Conservation (phyloP, 805 yeast species). For the Candida nemodendra region DNA sequence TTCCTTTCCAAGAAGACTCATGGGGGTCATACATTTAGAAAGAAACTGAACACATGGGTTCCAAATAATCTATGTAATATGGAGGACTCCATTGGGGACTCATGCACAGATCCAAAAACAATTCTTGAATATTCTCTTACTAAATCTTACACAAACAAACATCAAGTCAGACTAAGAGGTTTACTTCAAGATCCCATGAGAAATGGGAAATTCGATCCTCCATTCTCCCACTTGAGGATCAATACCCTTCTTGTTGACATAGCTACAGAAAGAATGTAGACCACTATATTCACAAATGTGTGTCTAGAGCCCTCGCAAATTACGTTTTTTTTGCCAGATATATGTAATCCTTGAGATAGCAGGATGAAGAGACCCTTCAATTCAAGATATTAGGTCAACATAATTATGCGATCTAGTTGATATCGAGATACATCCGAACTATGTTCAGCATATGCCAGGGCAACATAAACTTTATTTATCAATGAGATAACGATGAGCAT, state of each 20-base stretch:
- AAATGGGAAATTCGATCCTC: conserved; percentile 4
- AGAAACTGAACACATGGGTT: conserved; percentile 25
- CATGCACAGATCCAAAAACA: conserved; percentile 30
- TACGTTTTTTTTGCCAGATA: background rate
- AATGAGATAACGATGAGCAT: no score
- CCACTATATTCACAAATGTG: no score
- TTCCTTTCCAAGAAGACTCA: conserved; percentile 18
- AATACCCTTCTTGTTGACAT: conserved; percentile 7
- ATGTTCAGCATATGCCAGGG: no score
- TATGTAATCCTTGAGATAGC: no score
- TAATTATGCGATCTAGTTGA: no score
- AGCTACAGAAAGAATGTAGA: conserved; percentile 4
- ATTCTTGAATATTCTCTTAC: conserved; percentile 29
- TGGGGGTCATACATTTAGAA: conserved; percentile 26
- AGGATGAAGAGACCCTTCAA: no score
- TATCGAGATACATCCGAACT: no score
- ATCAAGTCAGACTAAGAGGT: conserved; percentile 27
- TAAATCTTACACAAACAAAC: conserved; percentile 27
- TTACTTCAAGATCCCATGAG: conserved; percentile 14
- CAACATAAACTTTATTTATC: no score
- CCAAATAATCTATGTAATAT: conserved; percentile 18
- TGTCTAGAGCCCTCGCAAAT: no score
- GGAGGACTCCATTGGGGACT: conserved; percentile 24
- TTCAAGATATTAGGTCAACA: no score
- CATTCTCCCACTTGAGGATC: conserved; percentile 6